phyloP scores from a whole-genome alignment of 768 basidiomycete genomes.

The Tephrocybe rancida region DNA sequence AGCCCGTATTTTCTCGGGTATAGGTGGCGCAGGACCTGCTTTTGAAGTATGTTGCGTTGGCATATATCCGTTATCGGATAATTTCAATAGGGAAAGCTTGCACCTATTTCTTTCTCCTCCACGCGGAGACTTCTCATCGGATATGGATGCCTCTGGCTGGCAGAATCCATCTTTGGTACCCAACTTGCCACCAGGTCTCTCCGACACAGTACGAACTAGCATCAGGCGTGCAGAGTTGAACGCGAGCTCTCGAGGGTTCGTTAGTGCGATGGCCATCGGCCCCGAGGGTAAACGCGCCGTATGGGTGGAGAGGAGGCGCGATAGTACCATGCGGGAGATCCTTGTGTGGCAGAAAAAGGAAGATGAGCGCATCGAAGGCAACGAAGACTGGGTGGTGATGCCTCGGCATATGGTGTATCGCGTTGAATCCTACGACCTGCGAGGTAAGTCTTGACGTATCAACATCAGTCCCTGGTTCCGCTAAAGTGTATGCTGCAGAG shows the following conservation, averaged over 20 bases:
- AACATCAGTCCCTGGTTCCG: not conserved
- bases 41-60: conserved; percentile 45
- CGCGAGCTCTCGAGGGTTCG: conserved; percentile 42
- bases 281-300: conserved; percentile 51
- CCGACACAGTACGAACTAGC: no score
- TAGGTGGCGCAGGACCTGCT: conserved; percentile 15
- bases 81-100: conserved; percentile 8
- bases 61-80: conserved; percentile 41
- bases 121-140: not conserved
- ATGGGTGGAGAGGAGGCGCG: conserved; percentile 55
- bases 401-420: conserved; percentile 32
- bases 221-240: no score
- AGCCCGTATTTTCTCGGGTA: conserved; percentile 25
- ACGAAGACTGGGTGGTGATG: conserved; percentile 20
- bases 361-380: conserved; percentile 13
- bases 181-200: no score
- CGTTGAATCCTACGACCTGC: conserved; percentile 38
- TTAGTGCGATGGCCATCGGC: conserved; percentile 51
- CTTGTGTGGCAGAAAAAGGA: conserved; percentile 38
- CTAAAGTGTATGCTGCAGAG: conserved; percentile 26
- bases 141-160: not conserved
- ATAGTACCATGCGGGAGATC: conserved; percentile 43
- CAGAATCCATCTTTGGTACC: no score
- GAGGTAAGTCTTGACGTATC: conserved; percentile 29
- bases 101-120: conserved; percentile 9